A percentile compares a stretch with the other conserved stretches of the same genome.
phyloP scores from a whole-genome alignment of 176 grass and related monocot genomes.

The Eleusine indica region DNA sequence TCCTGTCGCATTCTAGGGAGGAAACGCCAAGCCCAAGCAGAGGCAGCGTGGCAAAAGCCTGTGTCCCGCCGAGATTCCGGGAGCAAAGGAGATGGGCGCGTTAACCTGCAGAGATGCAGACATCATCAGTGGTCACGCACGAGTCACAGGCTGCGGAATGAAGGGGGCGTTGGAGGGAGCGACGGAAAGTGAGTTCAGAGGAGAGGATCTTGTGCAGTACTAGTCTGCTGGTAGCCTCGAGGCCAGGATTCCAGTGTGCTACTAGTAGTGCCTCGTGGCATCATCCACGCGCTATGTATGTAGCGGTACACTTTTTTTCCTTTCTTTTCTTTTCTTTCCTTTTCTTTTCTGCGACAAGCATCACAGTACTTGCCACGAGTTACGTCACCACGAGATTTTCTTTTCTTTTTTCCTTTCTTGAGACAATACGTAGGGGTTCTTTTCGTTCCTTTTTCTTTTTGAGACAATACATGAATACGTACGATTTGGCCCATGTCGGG shows the following conservation, averaged over 20 bases:
- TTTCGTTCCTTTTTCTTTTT: not conserved
- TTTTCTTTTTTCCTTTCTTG: not conserved
- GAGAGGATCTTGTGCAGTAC: conserved; percentile 1
- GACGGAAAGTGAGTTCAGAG: not conserved
- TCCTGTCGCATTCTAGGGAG: conserved; percentile 7
- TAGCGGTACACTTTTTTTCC: no score
- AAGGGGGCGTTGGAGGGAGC: not conserved
- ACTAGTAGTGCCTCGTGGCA: not conserved
- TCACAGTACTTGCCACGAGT: not conserved
- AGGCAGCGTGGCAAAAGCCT: not conserved
- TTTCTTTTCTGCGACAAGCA: not conserved
- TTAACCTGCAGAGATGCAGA: not conserved
- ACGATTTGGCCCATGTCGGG: no score
- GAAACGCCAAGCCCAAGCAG: not conserved
- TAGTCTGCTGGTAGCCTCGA: not conserved
- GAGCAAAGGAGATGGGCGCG: not conserved
- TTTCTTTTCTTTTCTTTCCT: no score
- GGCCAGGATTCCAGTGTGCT: not conserved
- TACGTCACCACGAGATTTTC: not conserved
- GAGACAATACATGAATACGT: no score
- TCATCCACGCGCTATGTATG: not conserved
- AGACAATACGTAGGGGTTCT: not conserved
- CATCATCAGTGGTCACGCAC: not conserved
- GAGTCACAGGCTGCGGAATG: not conserved
- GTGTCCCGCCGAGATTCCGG: conserved; percentile 30